Percentiles rank a stretch among this genome's conserved stretches.
phyloP scores from a whole-genome alignment of 768 basidiomycete species.

The Boletus reticulatus region DNA sequence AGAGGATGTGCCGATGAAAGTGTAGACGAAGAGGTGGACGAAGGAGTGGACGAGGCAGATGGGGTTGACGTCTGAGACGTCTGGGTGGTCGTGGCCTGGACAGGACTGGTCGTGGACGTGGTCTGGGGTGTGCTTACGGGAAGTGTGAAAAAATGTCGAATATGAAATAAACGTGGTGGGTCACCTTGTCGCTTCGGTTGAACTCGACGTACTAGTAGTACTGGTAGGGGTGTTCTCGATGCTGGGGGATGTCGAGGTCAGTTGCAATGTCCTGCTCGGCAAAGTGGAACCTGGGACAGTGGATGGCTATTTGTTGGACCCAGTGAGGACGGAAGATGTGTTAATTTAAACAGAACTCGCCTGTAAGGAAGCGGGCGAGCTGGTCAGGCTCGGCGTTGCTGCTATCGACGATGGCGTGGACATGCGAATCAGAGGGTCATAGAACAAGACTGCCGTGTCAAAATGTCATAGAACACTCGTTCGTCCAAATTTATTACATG shows the following conservation, averaged over 20 bases:
- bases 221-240: too few relatives aligned
- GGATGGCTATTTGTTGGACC: too few relatives aligned
- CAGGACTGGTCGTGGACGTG: background rate
- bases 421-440: too few relatives aligned
- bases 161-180: background rate
- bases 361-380: background rate
- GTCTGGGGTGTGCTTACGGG: constrained; percentile 3
- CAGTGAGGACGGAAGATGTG: too few relatives aligned
- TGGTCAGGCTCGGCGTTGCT: background rate
- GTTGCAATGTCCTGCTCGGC: too few relatives aligned
- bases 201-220: background rate
- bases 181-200: constrained; percentile 17
- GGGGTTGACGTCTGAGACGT: background rate
- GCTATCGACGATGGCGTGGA: background rate
- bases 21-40: background rate
- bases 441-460: too few relatives aligned
- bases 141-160: too few relatives aligned
- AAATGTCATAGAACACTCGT: too few relatives aligned
- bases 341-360: background rate
- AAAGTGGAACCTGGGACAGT: too few relatives aligned
- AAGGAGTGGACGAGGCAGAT: background rate
- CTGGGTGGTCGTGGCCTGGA: background rate
- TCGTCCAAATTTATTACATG: too few relatives aligned
- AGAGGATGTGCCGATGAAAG: background rate
- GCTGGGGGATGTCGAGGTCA: too few relatives aligned